phyloP scores from a whole-genome alignment of 495 filamentous ascomycete species.

The Penicillium antarcticum region DNA sequence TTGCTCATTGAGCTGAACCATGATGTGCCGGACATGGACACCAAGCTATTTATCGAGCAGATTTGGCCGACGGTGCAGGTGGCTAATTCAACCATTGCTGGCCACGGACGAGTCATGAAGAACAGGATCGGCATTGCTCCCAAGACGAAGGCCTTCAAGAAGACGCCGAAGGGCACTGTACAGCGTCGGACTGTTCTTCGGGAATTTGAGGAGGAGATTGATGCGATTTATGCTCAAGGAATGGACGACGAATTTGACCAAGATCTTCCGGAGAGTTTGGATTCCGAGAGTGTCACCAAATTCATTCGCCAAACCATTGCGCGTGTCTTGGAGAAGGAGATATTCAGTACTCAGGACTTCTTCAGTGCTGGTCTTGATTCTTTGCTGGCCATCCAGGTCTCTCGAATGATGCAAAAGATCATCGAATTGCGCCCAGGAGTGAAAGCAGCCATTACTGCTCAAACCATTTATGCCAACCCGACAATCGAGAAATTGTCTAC shows the following conservation, averaged over 20 bases:
- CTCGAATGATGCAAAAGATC: conserved; percentile 16
- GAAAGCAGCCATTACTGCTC: conserved; percentile 12
- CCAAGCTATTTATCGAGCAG: conserved; percentile 26
- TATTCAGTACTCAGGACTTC: conserved; percentile 15
- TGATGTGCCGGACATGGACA: conserved; percentile 13
- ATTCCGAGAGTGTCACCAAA: conserved; percentile 3
- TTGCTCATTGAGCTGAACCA: conserved; percentile 34
- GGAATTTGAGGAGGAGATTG: conserved; percentile 28
- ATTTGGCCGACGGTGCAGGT: conserved; percentile 45
- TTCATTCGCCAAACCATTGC: conserved; percentile 8
- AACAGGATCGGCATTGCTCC: conserved; percentile 30
- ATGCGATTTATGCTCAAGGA: conserved; percentile 19
- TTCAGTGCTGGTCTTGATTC: conserved; percentile 31
- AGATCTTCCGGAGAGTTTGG: conserved; percentile 9
- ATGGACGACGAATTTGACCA: conserved; percentile 11
- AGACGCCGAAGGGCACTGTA: conserved; percentile 50
- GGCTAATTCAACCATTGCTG: conserved; percentile 42
- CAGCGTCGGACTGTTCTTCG: conserved; percentile 24
- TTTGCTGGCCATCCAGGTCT: conserved; percentile 30
- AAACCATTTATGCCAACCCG: conserved; percentile 31
- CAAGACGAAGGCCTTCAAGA: conserved; percentile 49
- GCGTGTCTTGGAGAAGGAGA: conserved; percentile 11
- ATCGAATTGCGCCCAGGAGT: conserved; percentile 5
- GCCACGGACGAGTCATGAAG: conserved; percentile 25
- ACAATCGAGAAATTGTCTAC: conserved; percentile 21